These are phyloP conservation scores for Diphasiastrum complanatum DNA, from an alignment of 83 land plant genomes.

Conservation along the genomic window DNA sequence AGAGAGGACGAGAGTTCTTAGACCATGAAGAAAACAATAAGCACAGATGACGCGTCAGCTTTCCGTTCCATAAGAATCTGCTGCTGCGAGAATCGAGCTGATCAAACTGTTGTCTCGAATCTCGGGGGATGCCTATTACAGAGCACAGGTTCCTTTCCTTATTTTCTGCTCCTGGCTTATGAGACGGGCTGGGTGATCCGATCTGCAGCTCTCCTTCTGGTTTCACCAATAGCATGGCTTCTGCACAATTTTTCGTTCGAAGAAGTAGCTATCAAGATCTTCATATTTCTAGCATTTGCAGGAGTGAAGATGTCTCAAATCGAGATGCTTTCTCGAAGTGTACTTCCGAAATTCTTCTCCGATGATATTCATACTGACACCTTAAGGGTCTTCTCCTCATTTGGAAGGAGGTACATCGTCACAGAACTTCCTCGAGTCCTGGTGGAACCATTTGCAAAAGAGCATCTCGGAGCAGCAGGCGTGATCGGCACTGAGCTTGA, in stretches of 20 bases:
- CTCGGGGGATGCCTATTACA: not conserved
- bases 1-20: too few relatives aligned
- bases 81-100: too few relatives aligned
- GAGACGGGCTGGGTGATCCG: conserved; percentile 1
- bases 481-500: conserved; percentile 2
- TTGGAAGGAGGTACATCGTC: conserved; percentile 1
- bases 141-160: conserved; percentile 1
- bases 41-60: too few relatives aligned
- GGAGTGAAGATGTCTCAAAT: conserved; percentile 1
- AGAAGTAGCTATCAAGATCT: not conserved
- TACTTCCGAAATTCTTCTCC: conserved; percentile 6
- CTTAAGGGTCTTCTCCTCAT: conserved; percentile 5
- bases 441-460: conserved; percentile 6
- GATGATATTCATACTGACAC: not conserved
- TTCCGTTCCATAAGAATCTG: too few relatives aligned
- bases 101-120: conserved; percentile 4
- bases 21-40: too few relatives aligned
- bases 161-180: conserved; percentile 1
- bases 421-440: conserved; percentile 1
- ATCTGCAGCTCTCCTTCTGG: not conserved
- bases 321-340: not conserved
- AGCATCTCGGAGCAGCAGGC: not conserved
- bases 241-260: not conserved
- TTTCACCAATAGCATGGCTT: not conserved
- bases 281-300: conserved; percentile 1